phyloP scores from a whole-genome alignment of 257 asterid species.

The Lithospermum erythrorhizon region DNA sequence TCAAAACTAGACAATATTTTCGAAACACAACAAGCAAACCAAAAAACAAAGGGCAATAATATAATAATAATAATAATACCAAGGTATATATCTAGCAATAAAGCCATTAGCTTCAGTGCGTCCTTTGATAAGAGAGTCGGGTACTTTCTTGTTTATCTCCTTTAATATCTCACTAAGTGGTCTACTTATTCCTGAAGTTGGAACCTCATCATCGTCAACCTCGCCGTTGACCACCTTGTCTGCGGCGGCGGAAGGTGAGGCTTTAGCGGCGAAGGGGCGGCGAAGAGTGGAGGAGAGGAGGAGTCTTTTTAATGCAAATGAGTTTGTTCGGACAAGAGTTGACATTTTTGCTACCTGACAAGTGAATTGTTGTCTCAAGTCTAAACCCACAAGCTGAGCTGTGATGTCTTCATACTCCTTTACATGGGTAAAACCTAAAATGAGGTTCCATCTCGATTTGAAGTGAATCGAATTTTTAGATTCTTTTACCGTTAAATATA shows the following conservation, averaged over 20 bases:
- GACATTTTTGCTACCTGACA: neutral
- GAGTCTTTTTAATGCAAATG: neutral
- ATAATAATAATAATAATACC: constrained; percentile 40
- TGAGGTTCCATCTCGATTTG: too few species aligned
- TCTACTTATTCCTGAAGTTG: constrained; percentile 50
- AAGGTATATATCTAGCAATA: constrained; percentile 60
- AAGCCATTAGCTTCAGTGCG: constrained; percentile 39
- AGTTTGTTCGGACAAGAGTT: neutral
- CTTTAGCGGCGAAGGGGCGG: constrained; percentile 9
- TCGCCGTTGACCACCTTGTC: constrained; percentile 1
- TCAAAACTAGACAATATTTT: too few species aligned
- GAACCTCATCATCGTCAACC: constrained; percentile 23
- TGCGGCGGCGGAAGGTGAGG: neutral
- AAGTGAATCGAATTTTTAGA: too few species aligned
- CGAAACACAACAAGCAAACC: neutral
- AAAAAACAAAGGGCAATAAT: neutral
- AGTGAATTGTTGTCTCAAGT: neutral
- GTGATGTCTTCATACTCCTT: too few species aligned
- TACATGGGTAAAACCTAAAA: too few species aligned
- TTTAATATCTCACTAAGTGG: constrained; percentile 59
- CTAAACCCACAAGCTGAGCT: neutral
- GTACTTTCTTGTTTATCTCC: constrained; percentile 75
- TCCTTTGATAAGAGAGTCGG: constrained; percentile 45
- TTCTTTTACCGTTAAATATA: too few species aligned
- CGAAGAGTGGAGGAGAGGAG: neutral